phyloP scores from a whole-genome alignment of 176 grass and related monocot genomes.

The Carex kokanica region DNA sequence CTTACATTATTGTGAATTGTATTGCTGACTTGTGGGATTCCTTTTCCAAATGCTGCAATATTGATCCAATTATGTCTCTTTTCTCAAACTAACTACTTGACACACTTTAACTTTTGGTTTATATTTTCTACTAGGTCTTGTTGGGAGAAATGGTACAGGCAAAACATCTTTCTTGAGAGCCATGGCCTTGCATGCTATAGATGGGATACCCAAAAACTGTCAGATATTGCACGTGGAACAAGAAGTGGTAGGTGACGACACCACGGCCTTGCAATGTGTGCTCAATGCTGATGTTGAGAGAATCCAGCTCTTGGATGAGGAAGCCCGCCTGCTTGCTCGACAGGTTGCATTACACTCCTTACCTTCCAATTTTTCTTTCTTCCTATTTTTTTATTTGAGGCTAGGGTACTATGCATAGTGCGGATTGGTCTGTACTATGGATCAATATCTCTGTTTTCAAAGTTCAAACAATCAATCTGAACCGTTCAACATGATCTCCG shows the following conservation, averaged over 20 bases:
- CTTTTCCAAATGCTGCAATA: neutral
- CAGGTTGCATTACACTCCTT: conserved; percentile 40
- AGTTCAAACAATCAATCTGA: too few relatives aligned
- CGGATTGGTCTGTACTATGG: too few relatives aligned
- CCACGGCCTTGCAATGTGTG: conserved; percentile 83
- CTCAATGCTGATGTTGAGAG: conserved; percentile 81
- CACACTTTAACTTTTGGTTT: neutral
- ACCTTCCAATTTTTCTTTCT: neutral
- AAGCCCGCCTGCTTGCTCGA: conserved; percentile 55
- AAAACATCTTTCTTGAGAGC: conserved; percentile 96
- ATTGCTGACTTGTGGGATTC: neutral
- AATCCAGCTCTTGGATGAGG: conserved; percentile 74
- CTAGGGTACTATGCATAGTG: too few relatives aligned
- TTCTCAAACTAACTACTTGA: neutral
- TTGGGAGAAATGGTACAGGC: conserved; percentile 95
- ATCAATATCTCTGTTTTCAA: too few relatives aligned
- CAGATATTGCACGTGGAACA: conserved; percentile 98
- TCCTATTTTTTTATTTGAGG: neutral
- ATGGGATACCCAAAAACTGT: conserved; percentile 96
- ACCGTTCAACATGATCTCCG: too few relatives aligned
- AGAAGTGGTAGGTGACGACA: conserved; percentile 83
- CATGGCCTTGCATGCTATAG: conserved; percentile 88
- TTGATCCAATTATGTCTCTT: neutral
- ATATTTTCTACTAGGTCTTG: conserved; percentile 60
- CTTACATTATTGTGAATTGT: neutral